Evolutionary conservation across 2,329 filamentous ascomycete species (phyloP).

Genomic region (Cyclaneusma minus): DNA sequence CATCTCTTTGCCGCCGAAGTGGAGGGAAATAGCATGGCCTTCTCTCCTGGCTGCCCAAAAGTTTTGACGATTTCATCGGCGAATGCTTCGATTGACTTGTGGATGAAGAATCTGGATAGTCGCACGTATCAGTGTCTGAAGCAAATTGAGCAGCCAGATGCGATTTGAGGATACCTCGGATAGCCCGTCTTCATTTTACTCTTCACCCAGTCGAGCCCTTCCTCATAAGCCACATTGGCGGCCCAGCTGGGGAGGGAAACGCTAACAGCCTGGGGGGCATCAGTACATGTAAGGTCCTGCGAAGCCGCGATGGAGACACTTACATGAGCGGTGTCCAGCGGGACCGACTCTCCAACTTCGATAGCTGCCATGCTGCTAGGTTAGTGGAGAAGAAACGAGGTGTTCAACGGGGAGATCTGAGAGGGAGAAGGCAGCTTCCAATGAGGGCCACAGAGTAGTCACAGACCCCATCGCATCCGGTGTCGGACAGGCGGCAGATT

Average conservation of each 20-base stretch:
- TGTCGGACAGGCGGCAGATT: not conserved
- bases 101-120: conserved; percentile 94
- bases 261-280: conserved; percentile 92
- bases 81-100: conserved; percentile 65
- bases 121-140: conserved; percentile 8
- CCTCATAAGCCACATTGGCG: conserved; percentile 84
- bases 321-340: conserved; percentile 19
- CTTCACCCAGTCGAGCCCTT: conserved; percentile 78
- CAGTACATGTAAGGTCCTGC: too few species aligned
- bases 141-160: conserved; percentile 8
- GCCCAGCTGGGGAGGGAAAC: conserved; percentile 91
- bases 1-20: conserved; percentile 55
- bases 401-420: not conserved
- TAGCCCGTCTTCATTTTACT: conserved; percentile 80
- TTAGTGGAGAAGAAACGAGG: conserved; percentile 1
- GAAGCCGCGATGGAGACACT: conserved; percentile 8
- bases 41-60: conserved; percentile 44
- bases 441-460: not conserved
- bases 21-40: conserved; percentile 75
- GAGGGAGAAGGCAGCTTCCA: not conserved
- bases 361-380: conserved; percentile 15
- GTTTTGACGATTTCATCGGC: conserved; percentile 49
- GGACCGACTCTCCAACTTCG: conserved; percentile 19
- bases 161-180: conserved; percentile 41
- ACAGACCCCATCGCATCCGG: not conserved